phyloP scores from a whole-genome alignment of 495 filamentous ascomycete species.

The Trichoderma orchidacearum region DNA sequence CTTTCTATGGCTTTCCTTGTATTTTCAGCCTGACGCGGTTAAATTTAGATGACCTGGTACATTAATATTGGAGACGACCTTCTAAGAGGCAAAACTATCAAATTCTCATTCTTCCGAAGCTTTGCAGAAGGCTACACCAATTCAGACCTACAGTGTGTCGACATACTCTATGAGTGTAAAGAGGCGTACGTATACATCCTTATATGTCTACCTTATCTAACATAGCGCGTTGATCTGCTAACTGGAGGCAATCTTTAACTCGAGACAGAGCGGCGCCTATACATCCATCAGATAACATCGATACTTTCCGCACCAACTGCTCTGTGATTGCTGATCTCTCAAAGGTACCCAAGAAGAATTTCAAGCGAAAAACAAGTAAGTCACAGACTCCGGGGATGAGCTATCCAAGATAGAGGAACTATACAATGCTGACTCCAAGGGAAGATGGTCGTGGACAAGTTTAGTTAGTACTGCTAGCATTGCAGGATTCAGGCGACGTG shows the following conservation, averaged over 20 bases:
- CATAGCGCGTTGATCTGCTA: neutral
- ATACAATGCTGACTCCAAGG: neutral
- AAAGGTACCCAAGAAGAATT: neutral
- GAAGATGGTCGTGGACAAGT: neutral
- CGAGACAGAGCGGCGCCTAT: neutral
- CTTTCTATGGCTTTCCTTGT: neutral
- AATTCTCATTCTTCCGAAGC: slow-evolving; percentile 22
- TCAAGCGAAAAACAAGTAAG: neutral
- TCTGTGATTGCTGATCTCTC: neutral
- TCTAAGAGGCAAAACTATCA: slow-evolving; percentile 17
- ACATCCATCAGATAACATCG: neutral
- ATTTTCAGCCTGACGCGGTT: neutral
- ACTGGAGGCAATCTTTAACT: neutral
- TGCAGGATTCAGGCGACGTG: too few species aligned
- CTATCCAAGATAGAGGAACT: neutral
- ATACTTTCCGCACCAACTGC: neutral
- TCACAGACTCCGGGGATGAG: neutral
- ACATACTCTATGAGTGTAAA: neutral
- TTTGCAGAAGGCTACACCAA: slow-evolving; percentile 6
- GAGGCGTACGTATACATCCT: neutral
- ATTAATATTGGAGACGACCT: slow-evolving; percentile 26
- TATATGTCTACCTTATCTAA: neutral
- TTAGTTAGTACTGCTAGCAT: neutral
- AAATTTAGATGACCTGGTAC: slow-evolving; percentile 25
- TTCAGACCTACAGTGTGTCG: neutral